Percentiles rank a stretch among this genome's conserved stretches.
Conservation (phyloP, 108 stramenopile species). For the Stephanodiscus triporus region DNA sequence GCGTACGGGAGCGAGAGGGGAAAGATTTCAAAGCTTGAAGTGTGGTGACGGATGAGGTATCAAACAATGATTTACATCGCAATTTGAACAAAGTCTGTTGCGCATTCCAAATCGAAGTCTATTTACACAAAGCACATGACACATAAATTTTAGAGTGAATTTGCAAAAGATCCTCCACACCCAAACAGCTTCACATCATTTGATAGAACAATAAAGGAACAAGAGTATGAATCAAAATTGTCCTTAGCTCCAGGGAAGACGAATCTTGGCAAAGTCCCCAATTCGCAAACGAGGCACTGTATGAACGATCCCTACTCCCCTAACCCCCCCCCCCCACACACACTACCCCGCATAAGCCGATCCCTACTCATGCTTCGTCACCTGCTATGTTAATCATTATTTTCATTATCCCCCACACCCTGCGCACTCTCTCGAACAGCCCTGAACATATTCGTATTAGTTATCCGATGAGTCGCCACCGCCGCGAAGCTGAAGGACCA, state of each 20-base stretch:
- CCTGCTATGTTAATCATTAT: background rate
- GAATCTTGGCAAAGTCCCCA: background rate
- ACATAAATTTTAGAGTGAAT: background rate
- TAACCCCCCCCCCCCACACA: background rate
- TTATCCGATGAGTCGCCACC: background rate
- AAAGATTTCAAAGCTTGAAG: conserved; percentile 55
- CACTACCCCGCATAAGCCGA: background rate
- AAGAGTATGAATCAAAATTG: background rate
- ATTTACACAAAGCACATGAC: no score
- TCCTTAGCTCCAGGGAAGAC: background rate
- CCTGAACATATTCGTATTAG: background rate
- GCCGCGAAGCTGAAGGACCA: conserved; percentile 98
- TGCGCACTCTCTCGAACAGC: background rate
- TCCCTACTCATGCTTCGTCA: background rate
- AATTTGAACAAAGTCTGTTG: background rate
- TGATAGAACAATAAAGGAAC: background rate
- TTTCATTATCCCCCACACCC: background rate
- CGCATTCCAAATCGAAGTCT: no score
- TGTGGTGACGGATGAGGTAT: conserved; percentile 50
- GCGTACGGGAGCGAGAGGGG: conserved; percentile 55
- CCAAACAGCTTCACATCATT: background rate
- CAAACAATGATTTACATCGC: background rate
- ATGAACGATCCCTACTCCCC: no score
- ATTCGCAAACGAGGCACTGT: background rate
- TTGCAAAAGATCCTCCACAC: background rate